Conservation (phyloP, 2,329 filamentous ascomycete species). For the Thelonectria rubi region DNA sequence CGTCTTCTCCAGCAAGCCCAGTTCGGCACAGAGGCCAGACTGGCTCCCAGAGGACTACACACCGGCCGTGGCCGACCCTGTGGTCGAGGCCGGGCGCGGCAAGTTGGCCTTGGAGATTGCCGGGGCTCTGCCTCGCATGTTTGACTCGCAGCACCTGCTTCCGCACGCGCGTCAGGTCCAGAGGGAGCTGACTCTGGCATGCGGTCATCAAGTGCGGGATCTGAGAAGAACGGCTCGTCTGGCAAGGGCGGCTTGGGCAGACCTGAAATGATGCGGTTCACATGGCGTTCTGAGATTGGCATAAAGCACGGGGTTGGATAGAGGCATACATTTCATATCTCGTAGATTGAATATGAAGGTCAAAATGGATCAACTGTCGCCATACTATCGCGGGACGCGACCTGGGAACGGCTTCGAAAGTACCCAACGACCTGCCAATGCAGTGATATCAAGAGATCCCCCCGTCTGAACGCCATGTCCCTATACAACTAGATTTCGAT, state of each 20-base stretch:
- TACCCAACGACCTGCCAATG: slow-evolving; percentile 11
- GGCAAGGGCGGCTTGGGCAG: slow-evolving; percentile 61
- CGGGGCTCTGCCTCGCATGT: slow-evolving; percentile 56
- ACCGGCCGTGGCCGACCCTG: slow-evolving; percentile 22
- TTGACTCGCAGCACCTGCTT: slow-evolving; percentile 58
- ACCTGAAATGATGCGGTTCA: slow-evolving; percentile 42
- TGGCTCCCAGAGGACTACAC: slow-evolving; percentile 46
- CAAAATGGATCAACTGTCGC: slow-evolving; percentile 10
- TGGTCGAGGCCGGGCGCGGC: slow-evolving; percentile 51
- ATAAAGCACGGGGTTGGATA: slow-evolving; percentile 9
- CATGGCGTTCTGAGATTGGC: slow-evolving; percentile 19
- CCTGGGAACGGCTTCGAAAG: background rate
- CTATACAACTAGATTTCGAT: slow-evolving; percentile 11
- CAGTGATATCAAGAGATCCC: slow-evolving; percentile 21
- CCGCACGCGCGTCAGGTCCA: slow-evolving; percentile 55
- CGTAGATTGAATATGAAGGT: slow-evolving; percentile 16
- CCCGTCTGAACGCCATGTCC: slow-evolving; percentile 35
- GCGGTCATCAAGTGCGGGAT: slow-evolving; percentile 63
- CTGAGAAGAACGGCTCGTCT: slow-evolving; percentile 59
- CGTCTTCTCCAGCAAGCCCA: slow-evolving; percentile 47
- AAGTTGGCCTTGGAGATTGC: slow-evolving; percentile 59
- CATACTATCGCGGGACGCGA: slow-evolving; percentile 9
- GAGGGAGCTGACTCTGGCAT: slow-evolving; percentile 59
- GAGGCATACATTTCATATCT: slow-evolving; percentile 23
- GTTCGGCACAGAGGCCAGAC: slow-evolving; percentile 38